Percentiles rank a stretch among this genome's conserved stretches.
Conservation (phyloP, 148 eudicot species). For the Fagopyrum homotropicum region DNA sequence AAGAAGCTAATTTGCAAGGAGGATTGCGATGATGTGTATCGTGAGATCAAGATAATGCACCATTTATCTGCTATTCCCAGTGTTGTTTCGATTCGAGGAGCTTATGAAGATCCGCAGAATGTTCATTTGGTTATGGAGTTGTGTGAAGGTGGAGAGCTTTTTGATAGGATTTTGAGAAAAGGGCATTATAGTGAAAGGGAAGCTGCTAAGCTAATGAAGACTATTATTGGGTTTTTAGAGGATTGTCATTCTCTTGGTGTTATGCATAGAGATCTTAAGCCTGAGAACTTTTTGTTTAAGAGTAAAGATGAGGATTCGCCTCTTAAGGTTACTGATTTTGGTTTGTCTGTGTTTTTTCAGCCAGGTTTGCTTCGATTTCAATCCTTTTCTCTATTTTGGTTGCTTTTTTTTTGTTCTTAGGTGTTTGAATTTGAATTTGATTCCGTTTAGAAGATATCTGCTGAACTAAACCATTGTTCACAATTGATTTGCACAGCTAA, state of each 20-base stretch:
- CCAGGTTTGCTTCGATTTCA: constrained; percentile 33
- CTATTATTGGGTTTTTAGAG: constrained; percentile 55
- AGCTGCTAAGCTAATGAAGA: constrained; percentile 55
- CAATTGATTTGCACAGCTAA: too few species aligned
- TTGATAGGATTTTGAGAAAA: constrained; percentile 57
- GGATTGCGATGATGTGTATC: constrained; percentile 57
- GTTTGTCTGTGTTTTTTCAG: constrained; percentile 61
- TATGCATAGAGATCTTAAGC: constrained; percentile 71
- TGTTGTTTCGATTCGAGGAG: constrained; percentile 52
- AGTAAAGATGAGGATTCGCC: constrained; percentile 45
- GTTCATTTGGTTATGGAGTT: constrained; percentile 74
- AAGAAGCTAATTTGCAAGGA: constrained; percentile 54
- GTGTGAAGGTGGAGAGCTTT: constrained; percentile 66
- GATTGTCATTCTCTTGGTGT: constrained; percentile 71
- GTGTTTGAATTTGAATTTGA: background rate
- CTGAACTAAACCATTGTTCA: background rate
- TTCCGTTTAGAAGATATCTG: too few species aligned
- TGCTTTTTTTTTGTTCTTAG: background rate
- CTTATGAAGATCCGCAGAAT: constrained; percentile 45
- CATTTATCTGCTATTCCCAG: constrained; percentile 43
- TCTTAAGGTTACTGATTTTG: constrained; percentile 59
- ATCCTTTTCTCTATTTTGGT: background rate
- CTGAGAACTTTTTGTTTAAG: constrained; percentile 63
- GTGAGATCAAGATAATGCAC: constrained; percentile 75
- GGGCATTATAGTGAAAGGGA: constrained; percentile 64